Conservation (phyloP, 257 asterid genomes). For the Eucommia ulmoides region DNA sequence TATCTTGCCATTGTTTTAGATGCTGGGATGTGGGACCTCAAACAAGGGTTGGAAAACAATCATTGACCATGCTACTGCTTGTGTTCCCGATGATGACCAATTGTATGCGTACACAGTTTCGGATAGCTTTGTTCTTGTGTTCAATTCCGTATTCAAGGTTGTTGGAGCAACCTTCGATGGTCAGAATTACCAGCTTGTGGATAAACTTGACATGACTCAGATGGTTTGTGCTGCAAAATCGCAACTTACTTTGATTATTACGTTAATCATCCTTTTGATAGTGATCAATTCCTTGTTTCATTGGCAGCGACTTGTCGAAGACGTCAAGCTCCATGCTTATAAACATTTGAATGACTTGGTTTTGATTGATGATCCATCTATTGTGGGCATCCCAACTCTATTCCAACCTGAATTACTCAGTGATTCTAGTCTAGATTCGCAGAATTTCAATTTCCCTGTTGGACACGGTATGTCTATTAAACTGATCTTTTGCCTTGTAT, state of each 20-base stretch:
- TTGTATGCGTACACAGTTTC: slow-evolving; percentile 23
- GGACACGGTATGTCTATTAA: slow-evolving; percentile 51
- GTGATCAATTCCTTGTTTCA: slow-evolving; percentile 10
- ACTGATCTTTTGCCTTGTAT: neutral
- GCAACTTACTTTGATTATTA: neutral
- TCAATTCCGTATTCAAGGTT: slow-evolving; percentile 44
- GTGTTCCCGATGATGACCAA: slow-evolving; percentile 34
- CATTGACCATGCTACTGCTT: slow-evolving; percentile 39
- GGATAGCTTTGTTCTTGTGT: slow-evolving; percentile 26
- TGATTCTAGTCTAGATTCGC: slow-evolving; percentile 21
- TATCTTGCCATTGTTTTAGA: too few relatives aligned
- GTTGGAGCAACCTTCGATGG: slow-evolving; percentile 50
- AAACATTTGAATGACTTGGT: slow-evolving; percentile 27
- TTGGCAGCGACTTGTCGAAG: slow-evolving; percentile 46
- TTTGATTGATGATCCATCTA: slow-evolving; percentile 26
- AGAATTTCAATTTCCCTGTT: slow-evolving; percentile 21
- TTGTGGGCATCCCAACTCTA: slow-evolving; percentile 19
- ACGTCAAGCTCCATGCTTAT: slow-evolving; percentile 36
- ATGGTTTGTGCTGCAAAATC: slow-evolving; percentile 34
- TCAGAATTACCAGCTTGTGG: slow-evolving; percentile 24
- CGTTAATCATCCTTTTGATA: neutral
- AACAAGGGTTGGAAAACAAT: slow-evolving; percentile 54
- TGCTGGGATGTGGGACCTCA: slow-evolving; percentile 37
- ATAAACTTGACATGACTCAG: slow-evolving; percentile 29
- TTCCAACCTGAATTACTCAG: slow-evolving; percentile 19